Evolutionary conservation across 1,139 yeast genomes (phyloP).

Genomic region (Lodderomyces elongisporus): DNA sequence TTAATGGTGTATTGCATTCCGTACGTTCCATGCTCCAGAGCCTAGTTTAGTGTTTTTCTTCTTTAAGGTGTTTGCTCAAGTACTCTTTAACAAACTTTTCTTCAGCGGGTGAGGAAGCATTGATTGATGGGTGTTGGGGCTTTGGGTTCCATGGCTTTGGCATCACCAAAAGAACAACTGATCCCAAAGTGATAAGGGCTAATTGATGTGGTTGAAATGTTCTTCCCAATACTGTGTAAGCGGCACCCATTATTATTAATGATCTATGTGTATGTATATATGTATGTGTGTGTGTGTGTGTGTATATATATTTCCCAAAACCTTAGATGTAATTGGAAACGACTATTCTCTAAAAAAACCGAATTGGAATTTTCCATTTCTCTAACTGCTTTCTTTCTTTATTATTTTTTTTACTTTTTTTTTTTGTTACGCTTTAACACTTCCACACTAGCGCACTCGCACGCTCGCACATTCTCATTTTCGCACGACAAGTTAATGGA

Average conservation of each 20-base stretch:
- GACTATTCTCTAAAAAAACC: no score
- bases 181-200: slow-evolving; percentile 64
- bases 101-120: slow-evolving; percentile 81
- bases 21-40: no score
- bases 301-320: not conserved
- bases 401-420: no score
- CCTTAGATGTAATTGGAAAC: not conserved
- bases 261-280: slow-evolving; percentile 1
- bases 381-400: no score
- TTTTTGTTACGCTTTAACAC: no score
- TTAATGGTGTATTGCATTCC: no score
- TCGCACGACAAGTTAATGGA: no score
- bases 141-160: slow-evolving; percentile 74
- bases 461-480: no score
- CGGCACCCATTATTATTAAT: slow-evolving; percentile 58
- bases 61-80: slow-evolving; percentile 34
- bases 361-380: not conserved
- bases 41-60: slow-evolving; percentile 35
- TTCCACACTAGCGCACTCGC: no score
- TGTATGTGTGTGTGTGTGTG: no score
- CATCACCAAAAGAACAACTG: slow-evolving; percentile 49
- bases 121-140: slow-evolving; percentile 60
- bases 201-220: slow-evolving; percentile 69
- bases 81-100: slow-evolving; percentile 61
- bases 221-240: slow-evolving; percentile 73